phyloP scores from a whole-genome alignment of 352 stramenopile species.

The Ophiocytium majus region DNA sequence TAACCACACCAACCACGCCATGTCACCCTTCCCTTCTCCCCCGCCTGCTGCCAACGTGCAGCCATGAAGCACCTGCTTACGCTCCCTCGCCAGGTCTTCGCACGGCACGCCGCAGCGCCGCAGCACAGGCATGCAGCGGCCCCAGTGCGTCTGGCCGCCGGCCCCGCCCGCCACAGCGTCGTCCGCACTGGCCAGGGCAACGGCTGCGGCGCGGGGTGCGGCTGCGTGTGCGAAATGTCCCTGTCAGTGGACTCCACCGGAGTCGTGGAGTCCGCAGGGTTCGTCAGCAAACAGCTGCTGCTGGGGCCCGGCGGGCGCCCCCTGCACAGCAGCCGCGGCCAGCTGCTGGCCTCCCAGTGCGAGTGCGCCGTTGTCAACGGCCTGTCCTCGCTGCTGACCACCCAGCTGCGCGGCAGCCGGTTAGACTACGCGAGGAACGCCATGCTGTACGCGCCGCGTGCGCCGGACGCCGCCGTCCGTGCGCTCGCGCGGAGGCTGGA shows the following conservation, averaged over 20 bases:
- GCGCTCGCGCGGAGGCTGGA: conserved; percentile 29
- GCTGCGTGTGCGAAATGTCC: conserved; percentile 39
- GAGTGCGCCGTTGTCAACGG: neutral
- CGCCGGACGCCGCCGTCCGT: conserved; percentile 35
- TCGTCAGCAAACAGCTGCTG: conserved; percentile 31
- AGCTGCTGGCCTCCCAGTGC: conserved; percentile 40
- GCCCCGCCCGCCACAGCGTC: too few relatives aligned
- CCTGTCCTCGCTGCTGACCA: neutral
- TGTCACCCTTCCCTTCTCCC: too few relatives aligned
- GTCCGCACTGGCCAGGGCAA: conserved; percentile 31
- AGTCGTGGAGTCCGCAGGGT: conserved; percentile 32
- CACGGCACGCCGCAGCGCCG: too few relatives aligned
- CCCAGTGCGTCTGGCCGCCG: too few relatives aligned
- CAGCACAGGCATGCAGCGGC: too few relatives aligned
- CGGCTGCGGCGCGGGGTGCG: conserved; percentile 38
- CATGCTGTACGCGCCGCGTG: conserved; percentile 44
- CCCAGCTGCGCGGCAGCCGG: conserved; percentile 16
- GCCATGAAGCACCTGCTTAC: neutral
- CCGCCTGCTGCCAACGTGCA: too few relatives aligned
- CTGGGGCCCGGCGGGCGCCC: conserved; percentile 25
- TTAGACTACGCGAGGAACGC: conserved; percentile 41
- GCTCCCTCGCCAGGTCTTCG: neutral
- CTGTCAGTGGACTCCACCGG: conserved; percentile 27
- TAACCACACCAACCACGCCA: too few relatives aligned
- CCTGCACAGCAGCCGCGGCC: conserved; percentile 26